phyloP scores from a whole-genome alignment of 1,139 yeast genomes.

The Suhomyces atakaporum region DNA sequence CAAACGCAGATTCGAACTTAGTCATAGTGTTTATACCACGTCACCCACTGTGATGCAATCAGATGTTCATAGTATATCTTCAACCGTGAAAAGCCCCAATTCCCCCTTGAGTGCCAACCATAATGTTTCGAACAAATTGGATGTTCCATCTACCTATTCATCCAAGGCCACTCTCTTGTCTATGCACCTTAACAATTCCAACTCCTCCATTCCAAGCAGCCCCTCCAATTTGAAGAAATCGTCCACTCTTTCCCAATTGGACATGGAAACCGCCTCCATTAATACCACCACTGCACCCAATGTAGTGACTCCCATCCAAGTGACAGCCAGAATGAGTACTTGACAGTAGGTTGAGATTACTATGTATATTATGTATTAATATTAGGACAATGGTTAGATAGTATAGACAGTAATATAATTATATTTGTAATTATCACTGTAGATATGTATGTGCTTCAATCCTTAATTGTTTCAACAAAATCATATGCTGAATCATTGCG shows the following conservation, averaged over 20 bases:
- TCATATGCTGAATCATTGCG: no score
- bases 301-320: slow-evolving; percentile 50
- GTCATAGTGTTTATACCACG: slow-evolving; percentile 23
- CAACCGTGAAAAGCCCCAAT: slow-evolving; percentile 17
- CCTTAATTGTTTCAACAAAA: no score
- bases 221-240: slow-evolving; percentile 27
- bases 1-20: slow-evolving; percentile 21
- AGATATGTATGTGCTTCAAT: background rate
- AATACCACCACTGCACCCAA: slow-evolving; percentile 38
- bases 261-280: slow-evolving; percentile 30
- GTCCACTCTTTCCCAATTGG: slow-evolving; percentile 35
- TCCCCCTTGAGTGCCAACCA: slow-evolving; percentile 34
- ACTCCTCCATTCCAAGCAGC: slow-evolving; percentile 13
- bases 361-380: slow-evolving; percentile 3
- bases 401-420: no score
- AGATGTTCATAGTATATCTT: slow-evolving; percentile 17
- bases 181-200: slow-evolving; percentile 13
- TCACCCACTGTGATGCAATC: slow-evolving; percentile 21
- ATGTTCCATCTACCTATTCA: slow-evolving; percentile 18
- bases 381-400: no score
- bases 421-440: no score
- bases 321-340: slow-evolving; percentile 46
- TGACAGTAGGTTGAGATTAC: slow-evolving; percentile 11
- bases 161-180: slow-evolving; percentile 17
- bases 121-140: slow-evolving; percentile 28